Conservation (phyloP, 305 asterid genomes). For the Andrographis paniculata region DNA sequence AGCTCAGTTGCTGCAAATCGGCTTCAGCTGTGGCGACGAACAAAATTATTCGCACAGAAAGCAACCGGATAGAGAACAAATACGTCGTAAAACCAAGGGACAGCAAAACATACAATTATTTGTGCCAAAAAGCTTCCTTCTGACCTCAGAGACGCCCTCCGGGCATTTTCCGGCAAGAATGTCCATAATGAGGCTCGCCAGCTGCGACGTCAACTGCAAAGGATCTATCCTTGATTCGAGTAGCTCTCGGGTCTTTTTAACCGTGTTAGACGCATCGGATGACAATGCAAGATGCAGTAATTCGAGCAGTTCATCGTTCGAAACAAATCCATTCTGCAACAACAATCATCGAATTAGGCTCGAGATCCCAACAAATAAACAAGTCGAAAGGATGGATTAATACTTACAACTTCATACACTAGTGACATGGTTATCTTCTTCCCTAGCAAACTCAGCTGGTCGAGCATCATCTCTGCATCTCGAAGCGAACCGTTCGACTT, state of each 20-base stretch:
- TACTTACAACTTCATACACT: constrained; percentile 65
- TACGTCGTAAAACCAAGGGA: neutral
- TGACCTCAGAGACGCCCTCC: constrained; percentile 38
- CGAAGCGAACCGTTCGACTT: constrained; percentile 71
- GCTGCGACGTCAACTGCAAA: constrained; percentile 62
- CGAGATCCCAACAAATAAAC: neutral
- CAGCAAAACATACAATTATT: constrained; percentile 41
- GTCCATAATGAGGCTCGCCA: constrained; percentile 82
- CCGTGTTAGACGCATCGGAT: constrained; percentile 69
- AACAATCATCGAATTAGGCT: constrained; percentile 17
- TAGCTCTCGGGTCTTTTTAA: constrained; percentile 64
- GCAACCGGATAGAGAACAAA: neutral
- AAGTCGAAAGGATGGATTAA: neutral
- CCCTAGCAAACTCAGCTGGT: constrained; percentile 79
- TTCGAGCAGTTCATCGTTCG: constrained; percentile 78
- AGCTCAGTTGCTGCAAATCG: constrained; percentile 57
- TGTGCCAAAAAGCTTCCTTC: constrained; percentile 38
- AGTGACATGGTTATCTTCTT: constrained; percentile 54
- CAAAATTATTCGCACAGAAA: constrained; percentile 14
- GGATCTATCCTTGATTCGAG: constrained; percentile 78
- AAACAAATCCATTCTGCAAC: constrained; percentile 70
- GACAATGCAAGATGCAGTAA: constrained; percentile 74
- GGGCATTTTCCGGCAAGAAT: constrained; percentile 69
- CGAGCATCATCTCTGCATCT: constrained; percentile 85
- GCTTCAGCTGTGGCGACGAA: constrained; percentile 45